These are phyloP conservation scores for Lasiodiplodia hormozganensis DNA, from an alignment of 2,329 filamentous ascomycete species.

Conservation along the genomic window DNA sequence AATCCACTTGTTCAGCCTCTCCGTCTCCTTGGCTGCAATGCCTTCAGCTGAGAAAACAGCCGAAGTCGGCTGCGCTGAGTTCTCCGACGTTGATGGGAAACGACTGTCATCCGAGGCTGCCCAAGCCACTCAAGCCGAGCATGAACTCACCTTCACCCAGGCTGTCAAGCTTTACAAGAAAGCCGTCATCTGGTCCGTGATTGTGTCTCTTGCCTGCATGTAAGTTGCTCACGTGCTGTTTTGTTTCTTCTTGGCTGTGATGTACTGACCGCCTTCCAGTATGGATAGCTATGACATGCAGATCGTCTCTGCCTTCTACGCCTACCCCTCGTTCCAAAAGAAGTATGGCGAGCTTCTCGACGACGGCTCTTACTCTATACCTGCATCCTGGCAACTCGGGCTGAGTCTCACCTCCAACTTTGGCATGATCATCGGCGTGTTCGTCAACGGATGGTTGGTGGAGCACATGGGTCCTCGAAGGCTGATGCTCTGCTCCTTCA, in stretches of 20 bases:
- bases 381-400: slow-evolving; percentile 54
- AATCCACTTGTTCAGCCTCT: too few species aligned
- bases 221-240: background rate
- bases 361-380: slow-evolving; percentile 48
- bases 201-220: slow-evolving; percentile 72
- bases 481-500: slow-evolving; percentile 51
- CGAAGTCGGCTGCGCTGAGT: background rate
- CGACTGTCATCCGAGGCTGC: background rate
- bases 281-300: slow-evolving; percentile 91
- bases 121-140: background rate
- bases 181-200: slow-evolving; percentile 80
- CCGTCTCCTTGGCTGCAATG: too few species aligned
- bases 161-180: slow-evolving; percentile 69
- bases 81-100: background rate
- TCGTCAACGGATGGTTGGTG: slow-evolving; percentile 54
- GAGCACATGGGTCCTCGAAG: slow-evolving; percentile 53
- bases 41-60: background rate
- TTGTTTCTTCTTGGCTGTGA: background rate
- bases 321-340: slow-evolving; percentile 52
- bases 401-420: slow-evolving; percentile 54
- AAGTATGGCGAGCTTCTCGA: slow-evolving; percentile 49
- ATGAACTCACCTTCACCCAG: slow-evolving; percentile 5
- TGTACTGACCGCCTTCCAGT: slow-evolving; percentile 63
- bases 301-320: slow-evolving; percentile 78
- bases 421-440: slow-evolving; percentile 53